Percentiles rank a stretch among this genome's conserved stretches.
Conservation (phyloP, 139 green algal genomes). For the Klebsormidium nitens region DNA sequence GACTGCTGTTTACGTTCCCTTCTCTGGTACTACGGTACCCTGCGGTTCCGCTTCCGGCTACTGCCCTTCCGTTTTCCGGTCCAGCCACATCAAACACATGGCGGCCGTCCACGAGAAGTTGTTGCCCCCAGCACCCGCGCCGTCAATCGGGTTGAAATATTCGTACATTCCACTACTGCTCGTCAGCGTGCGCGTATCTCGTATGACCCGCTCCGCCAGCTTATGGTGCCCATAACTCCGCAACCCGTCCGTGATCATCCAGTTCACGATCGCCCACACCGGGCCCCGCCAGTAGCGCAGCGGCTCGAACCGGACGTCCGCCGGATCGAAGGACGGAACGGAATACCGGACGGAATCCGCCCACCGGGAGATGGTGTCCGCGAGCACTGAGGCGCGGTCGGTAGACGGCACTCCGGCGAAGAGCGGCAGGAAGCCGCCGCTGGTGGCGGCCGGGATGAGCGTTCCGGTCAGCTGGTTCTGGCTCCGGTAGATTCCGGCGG, state of each 20-base stretch:
- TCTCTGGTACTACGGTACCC: too few species aligned
- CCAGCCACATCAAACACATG: constrained; percentile 25
- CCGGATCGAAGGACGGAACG: constrained; percentile 20
- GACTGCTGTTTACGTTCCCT: too few species aligned
- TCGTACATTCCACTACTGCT: constrained; percentile 10
- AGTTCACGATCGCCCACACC: constrained; percentile 35
- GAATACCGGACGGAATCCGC: constrained; percentile 12
- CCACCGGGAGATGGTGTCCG: constrained; percentile 14
- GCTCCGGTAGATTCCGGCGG: constrained; percentile 11
- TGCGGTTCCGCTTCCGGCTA: too few species aligned
- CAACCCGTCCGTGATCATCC: constrained; percentile 29
- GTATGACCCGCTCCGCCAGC: constrained; percentile 8
- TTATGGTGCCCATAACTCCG: constrained; percentile 17
- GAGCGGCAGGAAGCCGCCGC: constrained; percentile 15
- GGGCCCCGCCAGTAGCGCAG: constrained; percentile 30
- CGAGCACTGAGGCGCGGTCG: constrained; percentile 10
- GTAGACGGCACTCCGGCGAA: background rate
- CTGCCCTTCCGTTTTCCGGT: constrained; percentile 3
- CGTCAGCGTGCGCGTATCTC: constrained; percentile 4
- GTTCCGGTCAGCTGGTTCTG: constrained; percentile 15
- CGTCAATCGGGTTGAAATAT: constrained; percentile 27
- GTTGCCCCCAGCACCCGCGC: constrained; percentile 21
- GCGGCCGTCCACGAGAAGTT: constrained; percentile 32
- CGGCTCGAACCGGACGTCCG: constrained; percentile 10
- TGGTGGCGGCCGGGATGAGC: constrained; percentile 17